Base-by-base conservation (phyloP, 257 asterid genomes). In the Nicotiana otophora region DNA sequence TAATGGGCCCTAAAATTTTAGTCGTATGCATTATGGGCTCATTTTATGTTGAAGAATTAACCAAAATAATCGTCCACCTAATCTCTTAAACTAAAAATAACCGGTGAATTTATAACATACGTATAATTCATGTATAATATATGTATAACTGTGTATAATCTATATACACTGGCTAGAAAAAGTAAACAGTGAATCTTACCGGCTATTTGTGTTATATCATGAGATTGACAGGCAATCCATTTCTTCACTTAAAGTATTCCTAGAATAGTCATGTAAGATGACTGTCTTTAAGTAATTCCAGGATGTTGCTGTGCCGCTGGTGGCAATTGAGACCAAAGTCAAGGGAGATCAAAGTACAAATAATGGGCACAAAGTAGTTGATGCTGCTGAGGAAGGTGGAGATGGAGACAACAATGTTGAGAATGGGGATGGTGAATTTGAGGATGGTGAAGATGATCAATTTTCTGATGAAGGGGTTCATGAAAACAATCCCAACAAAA, bases 331-430 rank as follows among this genome's bases (percentile, higher is more conserved):
- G 81, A 82, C 68, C 1, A 70, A 67, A 67, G 77, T 63, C 81
- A 76, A 87, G 84, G 85, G 82, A 46, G 70, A 84, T 11, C 64
- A 70, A 39, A 23, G 5, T 33, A 46, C 19, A 39, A 55, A 53
- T 72, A 68, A 58, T 30, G 81, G 75, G 66, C n/a, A 57, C 9
- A 86, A 90, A 68, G 85, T 76, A 53, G 90, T 89, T 54, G 95
- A 88, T 69, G 93, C 91, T 0, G 91, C 86, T 84, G 92, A 88
- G 70, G 92, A 85, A 76, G 91, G 85, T 15, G 88, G 84, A 20
- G 89, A 78, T 11, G 86, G 80, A 1, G 76, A 82, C 6, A 81
- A 85, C 26, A 85, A 80, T 2, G 85, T 34, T 26, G 90, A 87
- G 3, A 80, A 87, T 6, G 87, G 66, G 7, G 84, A 68, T 8